Evolutionary conservation across 164 flowering plant genomes (phyloP), one percentile per base, ranked within the genome.

Genomic region (Piper betle): DNA sequence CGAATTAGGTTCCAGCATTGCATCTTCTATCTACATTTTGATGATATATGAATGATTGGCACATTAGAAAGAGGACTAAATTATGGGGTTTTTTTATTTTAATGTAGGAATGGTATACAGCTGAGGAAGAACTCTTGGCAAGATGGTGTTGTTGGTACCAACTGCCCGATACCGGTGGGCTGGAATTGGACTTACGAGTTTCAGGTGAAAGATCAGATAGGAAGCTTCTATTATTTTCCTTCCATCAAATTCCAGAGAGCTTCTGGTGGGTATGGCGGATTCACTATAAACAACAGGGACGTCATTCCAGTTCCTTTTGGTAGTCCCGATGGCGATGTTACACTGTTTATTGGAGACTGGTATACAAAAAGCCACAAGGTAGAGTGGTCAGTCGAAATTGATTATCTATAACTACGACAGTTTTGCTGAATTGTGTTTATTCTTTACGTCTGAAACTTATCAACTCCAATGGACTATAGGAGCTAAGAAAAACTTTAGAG

Each of bases 131-230:
- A 89, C 75, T 83, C 98, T 46, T 92, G 98, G 98, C 96, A 89
- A 71, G 96, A 92, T 79, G 98, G 98, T 60, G 98, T 92, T 46
- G 72, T 64, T 12, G 98, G 98, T 53, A 92, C 98, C 20, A 92
- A 87, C 72, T 92, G 98, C 74, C 93, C 96, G 15, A 92, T 92
- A 70, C 98, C 96, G 50, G 72, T 79, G 57, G 88, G 91, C 53
- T 92, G 96, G 96, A 92, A 92, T 55, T 92, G 95, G 95, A 92
- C 96, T 8, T 92, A 89, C 67, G 71, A 84, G 64, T 92, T 92
- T 78, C 98, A 92, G 68, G 95, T 89, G 55, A 92, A 92, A 68
- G 98, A 92, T 73, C 98, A 92, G 71, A 89, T 92, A 54, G 98
- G 98, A 62, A 87, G 96, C 67, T 92, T 89, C 82, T 89, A 79